Evolutionary conservation across 2,329 filamentous ascomycete species (phyloP), one percentile per base, ranked within the genome.

Genomic region (Rasamsonia emersonii): DNA sequence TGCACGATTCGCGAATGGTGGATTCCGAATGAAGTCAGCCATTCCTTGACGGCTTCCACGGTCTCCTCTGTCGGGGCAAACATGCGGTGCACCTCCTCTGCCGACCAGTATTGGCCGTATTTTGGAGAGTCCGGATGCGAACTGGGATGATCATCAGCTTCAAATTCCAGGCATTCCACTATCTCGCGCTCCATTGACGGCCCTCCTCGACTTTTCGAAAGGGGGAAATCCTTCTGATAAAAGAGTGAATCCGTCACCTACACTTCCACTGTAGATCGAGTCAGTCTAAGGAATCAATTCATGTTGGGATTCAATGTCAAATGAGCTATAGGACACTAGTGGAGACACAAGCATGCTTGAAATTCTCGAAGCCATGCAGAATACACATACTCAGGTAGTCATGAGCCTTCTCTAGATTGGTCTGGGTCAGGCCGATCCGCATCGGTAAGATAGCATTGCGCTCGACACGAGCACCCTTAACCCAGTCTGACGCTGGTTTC

Each of bases 361-460:
- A 15, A 8, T 5, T n/a, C n/a, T 29, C n/a, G n/a, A n/a, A n/a
- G n/a, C n/a, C n/a, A n/a, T n/a, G n/a, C n/a, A n/a, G n/a, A n/a
- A n/a, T n/a, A n/a, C n/a, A 38, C 35, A 24, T 29, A 38, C 35
- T 64, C 10, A 66, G 47, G 14, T 53, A 52, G 23, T 62, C 58
- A 43, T 62, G 53, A n/a, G 61, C 64, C 10, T 56, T 52, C 9
- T 66, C 56, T 9, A 68, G 41, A 33, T 68, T 67, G 17, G 50
- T 51, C 43, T 68, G 65, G n/a, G 53, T 56, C 30, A 68, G 39
- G 11, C 61, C 64, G 40, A 68, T 65, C n/a, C 62, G 55, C 44
- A 68, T 60, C 2, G 64, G 64, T 27, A 68, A 42, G 18, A 59
- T 47, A 0, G 56, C 44, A 34, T 53, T 41, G 11, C 50, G 39